A percentile compares a stretch with the other conserved stretches of the same genome.
Conservation (phyloP, 768 basidiomycete genomes). For the Lactifluus rugatus region DNA sequence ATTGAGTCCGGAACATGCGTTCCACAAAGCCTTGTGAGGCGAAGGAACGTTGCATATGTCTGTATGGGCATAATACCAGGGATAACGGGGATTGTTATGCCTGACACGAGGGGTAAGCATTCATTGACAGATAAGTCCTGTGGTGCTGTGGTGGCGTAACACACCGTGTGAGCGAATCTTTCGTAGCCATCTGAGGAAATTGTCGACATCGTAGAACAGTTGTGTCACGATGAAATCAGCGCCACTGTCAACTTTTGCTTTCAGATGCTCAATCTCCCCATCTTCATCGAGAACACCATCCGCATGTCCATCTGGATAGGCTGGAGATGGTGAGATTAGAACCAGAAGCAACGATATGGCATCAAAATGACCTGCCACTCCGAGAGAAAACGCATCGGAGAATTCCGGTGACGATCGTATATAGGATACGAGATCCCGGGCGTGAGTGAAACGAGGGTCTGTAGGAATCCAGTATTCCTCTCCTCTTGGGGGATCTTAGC, state of each 20-base stretch:
- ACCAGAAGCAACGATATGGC: not conserved
- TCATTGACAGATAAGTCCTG: not conserved
- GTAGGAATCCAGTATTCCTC: constrained; percentile 88
- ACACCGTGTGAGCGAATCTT: constrained; percentile 65
- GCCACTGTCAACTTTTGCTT: constrained; percentile 85
- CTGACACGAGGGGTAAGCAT: constrained; percentile 32
- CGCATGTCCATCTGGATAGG: constrained; percentile 85
- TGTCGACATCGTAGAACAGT: constrained; percentile 91
- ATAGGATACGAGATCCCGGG: constrained; percentile 82
- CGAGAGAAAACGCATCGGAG: constrained; percentile 81
- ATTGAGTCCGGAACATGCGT: constrained; percentile 62
- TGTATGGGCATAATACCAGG: constrained; percentile 98
- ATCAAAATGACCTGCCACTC: constrained; percentile 67
- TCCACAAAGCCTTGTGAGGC: constrained; percentile 84
- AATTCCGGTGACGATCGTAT: constrained; percentile 73
- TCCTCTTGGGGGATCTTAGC: constrained; percentile 81
- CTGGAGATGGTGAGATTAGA: constrained; percentile 31
- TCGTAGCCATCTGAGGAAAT: constrained; percentile 70
- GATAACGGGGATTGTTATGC: constrained; percentile 83
- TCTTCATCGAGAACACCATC: constrained; percentile 52
- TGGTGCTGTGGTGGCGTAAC: not conserved
- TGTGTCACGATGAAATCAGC: constrained; percentile 96
- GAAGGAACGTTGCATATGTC: constrained; percentile 86
- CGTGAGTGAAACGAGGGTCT: constrained; percentile 76
- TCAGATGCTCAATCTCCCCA: constrained; percentile 57